Evolutionary conservation across 2,329 filamentous ascomycete species (phyloP).

Genomic region (Cercospora canescens): DNA sequence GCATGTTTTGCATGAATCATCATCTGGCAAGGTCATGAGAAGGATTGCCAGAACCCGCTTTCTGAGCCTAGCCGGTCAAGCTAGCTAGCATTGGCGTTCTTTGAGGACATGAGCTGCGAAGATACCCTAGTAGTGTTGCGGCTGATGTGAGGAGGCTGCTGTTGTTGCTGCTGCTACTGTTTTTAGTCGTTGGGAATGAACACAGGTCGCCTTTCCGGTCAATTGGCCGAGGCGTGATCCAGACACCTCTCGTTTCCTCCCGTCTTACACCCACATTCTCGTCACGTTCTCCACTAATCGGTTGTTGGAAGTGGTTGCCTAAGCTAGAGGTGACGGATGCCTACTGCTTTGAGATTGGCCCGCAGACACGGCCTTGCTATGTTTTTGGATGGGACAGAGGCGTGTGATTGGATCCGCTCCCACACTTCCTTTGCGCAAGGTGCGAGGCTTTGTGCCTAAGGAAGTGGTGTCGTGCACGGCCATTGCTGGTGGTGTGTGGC

Average conservation of each 20-base stretch:
- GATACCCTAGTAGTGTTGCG: slow-evolving; percentile 16
- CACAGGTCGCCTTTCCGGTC: neutral
- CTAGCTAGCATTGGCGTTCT: slow-evolving; percentile 12
- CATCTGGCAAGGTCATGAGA: slow-evolving; percentile 31
- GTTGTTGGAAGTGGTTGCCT: slow-evolving; percentile 2
- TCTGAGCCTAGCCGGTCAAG: neutral
- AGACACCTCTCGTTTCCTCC: neutral
- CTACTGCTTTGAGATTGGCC: neutral
- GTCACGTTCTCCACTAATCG: neutral
- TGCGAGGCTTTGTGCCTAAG: neutral
- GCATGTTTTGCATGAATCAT: slow-evolving; percentile 9
- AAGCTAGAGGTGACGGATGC: neutral
- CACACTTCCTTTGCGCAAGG: neutral
- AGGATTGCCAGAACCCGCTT: slow-evolving; percentile 20
- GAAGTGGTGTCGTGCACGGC: neutral
- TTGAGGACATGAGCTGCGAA: slow-evolving; percentile 21
- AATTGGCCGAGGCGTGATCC: neutral
- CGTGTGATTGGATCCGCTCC: neutral
- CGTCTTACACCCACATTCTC: neutral
- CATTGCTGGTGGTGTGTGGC: slow-evolving; percentile 4
- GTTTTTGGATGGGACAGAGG: neutral
- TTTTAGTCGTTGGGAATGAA: neutral
- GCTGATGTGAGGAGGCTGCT: neutral
- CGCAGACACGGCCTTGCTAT: neutral
- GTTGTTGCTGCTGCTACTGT: neutral